A percentile compares a stretch with the other conserved stretches of the same genome.
phyloP scores from a whole-genome alignment of 768 basidiomycete genomes.

The Rhodotorula sphaerocarpa region DNA sequence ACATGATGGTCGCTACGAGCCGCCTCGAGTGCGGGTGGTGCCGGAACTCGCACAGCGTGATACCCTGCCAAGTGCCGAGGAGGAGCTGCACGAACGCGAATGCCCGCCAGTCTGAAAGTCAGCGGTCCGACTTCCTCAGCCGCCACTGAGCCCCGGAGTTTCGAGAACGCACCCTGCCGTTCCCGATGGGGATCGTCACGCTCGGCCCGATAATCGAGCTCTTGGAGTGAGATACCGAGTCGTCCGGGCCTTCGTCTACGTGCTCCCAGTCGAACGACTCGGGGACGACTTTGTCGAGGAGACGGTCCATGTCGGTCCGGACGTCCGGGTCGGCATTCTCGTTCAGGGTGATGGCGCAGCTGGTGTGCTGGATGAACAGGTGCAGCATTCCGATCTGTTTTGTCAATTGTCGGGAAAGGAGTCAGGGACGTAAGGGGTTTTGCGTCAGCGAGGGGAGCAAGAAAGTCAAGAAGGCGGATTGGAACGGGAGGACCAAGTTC shows the following conservation, averaged over 20 bases:
- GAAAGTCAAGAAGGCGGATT: not conserved
- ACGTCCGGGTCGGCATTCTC: constrained; percentile 54
- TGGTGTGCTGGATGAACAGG: constrained; percentile 79
- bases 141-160: too few relatives aligned
- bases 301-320: constrained; percentile 81
- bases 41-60: constrained; percentile 49
- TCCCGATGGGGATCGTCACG: constrained; percentile 73
- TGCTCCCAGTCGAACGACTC: constrained; percentile 47
- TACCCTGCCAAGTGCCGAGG: constrained; percentile 82
- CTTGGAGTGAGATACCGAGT: constrained; percentile 82
- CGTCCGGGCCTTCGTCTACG: constrained; percentile 54
- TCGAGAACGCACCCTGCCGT: constrained; percentile 45
- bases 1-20: constrained; percentile 73
- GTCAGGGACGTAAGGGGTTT: too few relatives aligned
- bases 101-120: too few relatives aligned
- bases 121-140: too few relatives aligned
- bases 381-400: constrained; percentile 75
- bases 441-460: not conserved
- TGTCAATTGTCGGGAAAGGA: too few relatives aligned
- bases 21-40: constrained; percentile 57
- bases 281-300: constrained; percentile 77
- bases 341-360: constrained; percentile 71
- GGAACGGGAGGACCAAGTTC: not conserved
- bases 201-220: constrained; percentile 74
- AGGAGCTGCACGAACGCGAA: constrained; percentile 47